Conservation (phyloP, 768 basidiomycete genomes). For the Mycena maculata region DNA sequence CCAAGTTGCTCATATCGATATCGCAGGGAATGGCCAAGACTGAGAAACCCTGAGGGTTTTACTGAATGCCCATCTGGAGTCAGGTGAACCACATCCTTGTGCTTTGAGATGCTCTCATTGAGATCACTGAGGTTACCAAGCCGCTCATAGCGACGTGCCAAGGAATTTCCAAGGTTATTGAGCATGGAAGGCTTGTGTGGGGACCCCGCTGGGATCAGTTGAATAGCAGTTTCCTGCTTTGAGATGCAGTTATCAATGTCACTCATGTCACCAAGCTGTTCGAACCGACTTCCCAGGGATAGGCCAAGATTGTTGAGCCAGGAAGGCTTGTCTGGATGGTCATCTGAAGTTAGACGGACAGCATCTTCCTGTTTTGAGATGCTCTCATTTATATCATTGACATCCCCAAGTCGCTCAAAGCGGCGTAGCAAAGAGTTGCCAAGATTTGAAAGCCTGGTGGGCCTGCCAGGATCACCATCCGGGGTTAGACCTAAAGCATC, state of each 20-base stretch:
- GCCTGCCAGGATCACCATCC: neutral
- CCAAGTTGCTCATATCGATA: slow-evolving; percentile 11
- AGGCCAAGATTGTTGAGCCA: neutral
- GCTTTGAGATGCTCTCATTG: neutral
- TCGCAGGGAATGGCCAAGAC: slow-evolving; percentile 9
- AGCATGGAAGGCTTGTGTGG: neutral
- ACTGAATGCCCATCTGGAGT: neutral
- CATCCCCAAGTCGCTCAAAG: neutral
- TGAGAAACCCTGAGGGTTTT: neutral
- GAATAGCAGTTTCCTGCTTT: neutral
- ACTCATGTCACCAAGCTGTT: neutral
- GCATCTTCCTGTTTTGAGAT: neutral
- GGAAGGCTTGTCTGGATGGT: neutral
- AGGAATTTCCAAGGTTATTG: neutral
- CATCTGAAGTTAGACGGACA: neutral
- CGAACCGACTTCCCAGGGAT: neutral
- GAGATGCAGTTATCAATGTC: neutral
- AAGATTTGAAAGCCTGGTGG: neutral
- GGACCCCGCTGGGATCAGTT: neutral
- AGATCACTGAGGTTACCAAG: neutral
- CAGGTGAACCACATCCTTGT: too few relatives aligned
- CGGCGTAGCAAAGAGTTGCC: neutral
- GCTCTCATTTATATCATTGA: neutral
- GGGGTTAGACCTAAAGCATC: neutral
- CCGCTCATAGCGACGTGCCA: neutral